A percentile compares a stretch with the other conserved stretches of the same genome.
Evolutionary conservation across 2,329 filamentous ascomycete genomes (phyloP).

Genomic region (Pseudopyrenochaeta lycopersici): DNA sequence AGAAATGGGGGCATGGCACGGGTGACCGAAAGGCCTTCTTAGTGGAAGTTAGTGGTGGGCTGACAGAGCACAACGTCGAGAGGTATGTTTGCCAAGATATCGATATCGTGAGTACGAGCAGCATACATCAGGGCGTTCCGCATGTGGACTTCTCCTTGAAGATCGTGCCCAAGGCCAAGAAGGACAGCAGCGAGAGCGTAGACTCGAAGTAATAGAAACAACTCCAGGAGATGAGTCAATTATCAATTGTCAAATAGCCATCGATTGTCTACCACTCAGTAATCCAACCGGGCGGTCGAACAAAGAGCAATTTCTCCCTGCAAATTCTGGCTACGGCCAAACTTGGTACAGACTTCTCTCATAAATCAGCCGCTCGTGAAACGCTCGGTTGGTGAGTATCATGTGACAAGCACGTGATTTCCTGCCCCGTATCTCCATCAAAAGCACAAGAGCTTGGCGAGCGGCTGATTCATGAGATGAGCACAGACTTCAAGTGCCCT

Average conservation of each 20-base stretch:
- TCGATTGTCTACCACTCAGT: neutral
- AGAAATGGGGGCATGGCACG: conserved; percentile 76
- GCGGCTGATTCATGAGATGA: too few species aligned
- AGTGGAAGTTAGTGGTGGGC: conserved; percentile 90
- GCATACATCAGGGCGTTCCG: conserved; percentile 93
- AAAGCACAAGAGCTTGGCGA: too few species aligned
- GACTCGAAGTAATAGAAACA: neutral
- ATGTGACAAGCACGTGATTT: too few species aligned
- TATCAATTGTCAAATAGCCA: neutral
- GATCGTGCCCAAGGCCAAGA: conserved; percentile 65
- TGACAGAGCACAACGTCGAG: conserved; percentile 85
- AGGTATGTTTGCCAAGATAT: conserved; percentile 83
- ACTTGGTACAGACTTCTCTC: too few species aligned
- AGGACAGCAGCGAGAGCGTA: conserved; percentile 25
- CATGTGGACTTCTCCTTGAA: conserved; percentile 98
- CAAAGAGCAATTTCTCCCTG: conserved; percentile 1
- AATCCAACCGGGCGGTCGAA: neutral
- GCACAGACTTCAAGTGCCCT: neutral
- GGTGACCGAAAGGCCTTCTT: conserved; percentile 69
- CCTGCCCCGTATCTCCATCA: too few species aligned
- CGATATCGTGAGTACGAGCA: conserved; percentile 95
- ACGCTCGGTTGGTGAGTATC: too few species aligned
- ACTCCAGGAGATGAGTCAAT: neutral
- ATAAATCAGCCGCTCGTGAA: too few species aligned
- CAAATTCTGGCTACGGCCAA: conserved; percentile 1